Base-by-base conservation (phyloP, 1,284 basidiomycete species). In the Somion occarium region DNA sequence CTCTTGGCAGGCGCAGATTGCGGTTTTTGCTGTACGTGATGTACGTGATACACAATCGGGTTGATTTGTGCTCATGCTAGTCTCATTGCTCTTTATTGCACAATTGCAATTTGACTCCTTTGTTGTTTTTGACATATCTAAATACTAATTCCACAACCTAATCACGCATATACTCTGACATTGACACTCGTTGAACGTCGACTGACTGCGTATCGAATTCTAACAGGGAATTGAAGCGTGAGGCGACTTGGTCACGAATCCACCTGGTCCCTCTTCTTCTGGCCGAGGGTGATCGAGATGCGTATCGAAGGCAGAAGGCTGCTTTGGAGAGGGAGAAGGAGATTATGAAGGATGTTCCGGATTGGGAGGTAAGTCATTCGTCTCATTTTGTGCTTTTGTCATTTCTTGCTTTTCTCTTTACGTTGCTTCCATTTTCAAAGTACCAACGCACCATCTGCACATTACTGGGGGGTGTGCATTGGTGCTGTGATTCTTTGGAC, bases 301-400 rank as follows among this genome's bases (percentile, higher is more conserved):
- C 80, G 46, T 95, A 91, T 76, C 80, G 93, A 59, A 81, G 93
- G 48, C 74, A 86, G 63, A 78, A 87, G 62, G 93, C 93, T n/a
- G 83, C 85, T 45, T 46, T 88, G 52, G 86, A 74, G 46, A 74
- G 93, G 50, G 96, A 99, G 72, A 81, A 80, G 72, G 88, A 86
- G 73, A 93, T 98, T 64, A 99, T 99, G 95, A 92, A 91, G 74
- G 91, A 94, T 64, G 93, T 98, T 38, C 79, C 80, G 49, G 92
- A 84, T 50, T 99, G 96, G 96, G 85, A 93, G 91, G 93, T 94
- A 70, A 68, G 90, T n/a, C n/a, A n/a, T n/a, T n/a, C n/a, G n/a
- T n/a, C 30, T 34, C 15, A 7, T 34, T 34, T 34, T 34, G 30
- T 34, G 7, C 15, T 15, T 34, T 15, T 34, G 30, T 15, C 30